phyloP scores from a whole-genome alignment of 352 stramenopile species.

The Globisporangium spinosum region DNA sequence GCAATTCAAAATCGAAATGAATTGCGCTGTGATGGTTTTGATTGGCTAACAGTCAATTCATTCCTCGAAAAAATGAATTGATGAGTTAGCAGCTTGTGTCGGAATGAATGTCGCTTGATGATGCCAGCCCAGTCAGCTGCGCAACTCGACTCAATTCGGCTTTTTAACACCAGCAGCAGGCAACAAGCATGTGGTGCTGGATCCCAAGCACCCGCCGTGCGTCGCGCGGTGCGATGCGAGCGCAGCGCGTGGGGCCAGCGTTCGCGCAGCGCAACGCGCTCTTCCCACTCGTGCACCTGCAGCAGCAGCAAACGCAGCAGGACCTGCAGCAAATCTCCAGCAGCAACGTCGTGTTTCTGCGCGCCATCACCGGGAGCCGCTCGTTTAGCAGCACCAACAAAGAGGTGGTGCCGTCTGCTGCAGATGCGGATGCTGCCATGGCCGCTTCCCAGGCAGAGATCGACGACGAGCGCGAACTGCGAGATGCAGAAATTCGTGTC shows the following conservation, averaged over 20 bases:
- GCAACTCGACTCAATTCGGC: conserved; percentile 2
- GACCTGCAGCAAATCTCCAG: neutral
- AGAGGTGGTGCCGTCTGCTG: neutral
- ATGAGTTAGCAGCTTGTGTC: neutral
- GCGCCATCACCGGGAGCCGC: neutral
- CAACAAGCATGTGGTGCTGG: conserved; percentile 12
- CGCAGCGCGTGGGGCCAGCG: neutral
- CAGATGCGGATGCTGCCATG: neutral
- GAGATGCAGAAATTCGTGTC: neutral
- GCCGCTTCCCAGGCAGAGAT: neutral
- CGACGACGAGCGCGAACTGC: neutral
- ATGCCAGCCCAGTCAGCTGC: conserved; percentile 3
- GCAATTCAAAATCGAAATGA: conserved; percentile 6
- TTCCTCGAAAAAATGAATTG: conserved; percentile 12
- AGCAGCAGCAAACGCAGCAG: conserved; percentile 6
- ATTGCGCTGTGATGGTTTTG: neutral
- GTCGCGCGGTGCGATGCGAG: conserved; percentile 3
- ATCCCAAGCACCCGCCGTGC: conserved; percentile 1
- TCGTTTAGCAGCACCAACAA: conserved; percentile 10
- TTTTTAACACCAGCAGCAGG: conserved; percentile 5
- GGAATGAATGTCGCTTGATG: conserved; percentile 7
- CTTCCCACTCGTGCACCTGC: conserved; percentile 3
- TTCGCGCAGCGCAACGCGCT: neutral
- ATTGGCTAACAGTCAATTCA: neutral
- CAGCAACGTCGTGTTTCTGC: neutral